phyloP scores from a whole-genome alignment of 2,329 filamentous ascomycete genomes.

The Amesomyces nigricolor region DNA sequence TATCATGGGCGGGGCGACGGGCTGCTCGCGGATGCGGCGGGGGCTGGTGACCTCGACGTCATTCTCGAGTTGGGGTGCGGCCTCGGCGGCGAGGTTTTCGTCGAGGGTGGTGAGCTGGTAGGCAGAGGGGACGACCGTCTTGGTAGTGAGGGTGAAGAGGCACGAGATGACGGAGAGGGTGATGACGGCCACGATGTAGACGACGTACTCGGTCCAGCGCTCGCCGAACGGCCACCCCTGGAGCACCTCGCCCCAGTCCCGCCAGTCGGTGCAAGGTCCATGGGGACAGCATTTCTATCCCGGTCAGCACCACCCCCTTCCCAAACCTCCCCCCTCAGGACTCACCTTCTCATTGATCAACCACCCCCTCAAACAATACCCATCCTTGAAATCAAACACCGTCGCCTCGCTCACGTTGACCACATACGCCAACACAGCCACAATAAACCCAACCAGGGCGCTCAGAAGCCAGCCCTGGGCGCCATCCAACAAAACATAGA shows the following conservation, averaged over 20 bases:
- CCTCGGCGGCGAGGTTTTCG: conserved; percentile 77
- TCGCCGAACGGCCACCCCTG: conserved; percentile 41
- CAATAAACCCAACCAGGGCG: conserved; percentile 79
- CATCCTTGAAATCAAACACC: conserved; percentile 86
- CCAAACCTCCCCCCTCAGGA: no score
- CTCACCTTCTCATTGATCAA: conserved; percentile 59
- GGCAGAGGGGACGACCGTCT: conserved; percentile 85
- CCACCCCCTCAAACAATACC: conserved; percentile 71
- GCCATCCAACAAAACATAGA: conserved; percentile 73
- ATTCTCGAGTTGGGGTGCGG: conserved; percentile 36
- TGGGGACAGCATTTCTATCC: conserved; percentile 47
- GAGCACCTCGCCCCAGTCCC: conserved; percentile 49
- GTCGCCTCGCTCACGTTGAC: conserved; percentile 82
- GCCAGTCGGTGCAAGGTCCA: conserved; percentile 52
- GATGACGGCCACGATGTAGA: conserved; percentile 70
- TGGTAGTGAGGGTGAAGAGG: conserved; percentile 78
- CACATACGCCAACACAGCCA: conserved; percentile 79
- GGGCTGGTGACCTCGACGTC: conserved; percentile 37
- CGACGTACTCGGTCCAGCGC: conserved; percentile 66
- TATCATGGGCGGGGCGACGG: conserved; percentile 62
- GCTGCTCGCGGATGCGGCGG: conserved; percentile 34
- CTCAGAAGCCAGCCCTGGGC: conserved; percentile 93
- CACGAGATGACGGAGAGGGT: conserved; percentile 67
- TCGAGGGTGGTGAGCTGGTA: conserved; percentile 84
- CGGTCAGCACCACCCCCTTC: neutral